A percentile compares a stretch with the other conserved stretches of the same genome.
phyloP scores from a whole-genome alignment of 768 basidiomycete genomes.

The Fomitopsis pulvina region DNA sequence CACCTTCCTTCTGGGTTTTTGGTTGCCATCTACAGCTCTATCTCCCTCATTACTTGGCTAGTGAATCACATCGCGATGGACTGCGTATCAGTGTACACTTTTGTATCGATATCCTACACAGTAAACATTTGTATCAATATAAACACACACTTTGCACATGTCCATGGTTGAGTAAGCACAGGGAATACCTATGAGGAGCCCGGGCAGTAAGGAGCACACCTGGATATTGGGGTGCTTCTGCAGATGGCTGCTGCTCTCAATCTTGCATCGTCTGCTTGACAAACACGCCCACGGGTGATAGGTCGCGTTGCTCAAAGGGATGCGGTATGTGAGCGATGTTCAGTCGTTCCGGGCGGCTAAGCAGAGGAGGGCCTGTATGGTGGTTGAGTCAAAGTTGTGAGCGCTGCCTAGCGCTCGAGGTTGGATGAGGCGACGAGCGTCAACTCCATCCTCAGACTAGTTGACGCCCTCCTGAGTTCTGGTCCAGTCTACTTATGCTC shows the following conservation, averaged over 20 bases:
- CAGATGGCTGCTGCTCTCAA: not conserved
- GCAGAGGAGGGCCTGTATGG: not conserved
- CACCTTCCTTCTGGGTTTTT: no score
- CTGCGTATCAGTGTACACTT: not conserved
- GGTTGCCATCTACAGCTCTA: not conserved
- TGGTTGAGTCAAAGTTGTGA: not conserved
- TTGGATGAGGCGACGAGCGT: no score
- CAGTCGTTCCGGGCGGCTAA: not conserved
- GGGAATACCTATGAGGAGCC: not conserved
- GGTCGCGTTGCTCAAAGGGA: slow-evolving; percentile 1
- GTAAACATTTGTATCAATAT: not conserved
- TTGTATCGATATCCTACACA: not conserved
- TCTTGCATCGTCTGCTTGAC: slow-evolving; percentile 1
- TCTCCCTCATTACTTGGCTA: not conserved
- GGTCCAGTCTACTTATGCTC: no score
- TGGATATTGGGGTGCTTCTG: not conserved
- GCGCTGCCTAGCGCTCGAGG: not conserved
- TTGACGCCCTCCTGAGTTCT: not conserved
- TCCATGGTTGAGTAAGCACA: not conserved
- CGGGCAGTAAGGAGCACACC: not conserved
- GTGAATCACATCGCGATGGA: no score
- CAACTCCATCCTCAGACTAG: not conserved
- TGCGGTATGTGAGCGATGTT: not conserved
- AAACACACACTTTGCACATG: not conserved
- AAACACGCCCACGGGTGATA: not conserved